phyloP scores from a whole-genome alignment of 345 rosid species.

The Bruguiera parviflora region DNA sequence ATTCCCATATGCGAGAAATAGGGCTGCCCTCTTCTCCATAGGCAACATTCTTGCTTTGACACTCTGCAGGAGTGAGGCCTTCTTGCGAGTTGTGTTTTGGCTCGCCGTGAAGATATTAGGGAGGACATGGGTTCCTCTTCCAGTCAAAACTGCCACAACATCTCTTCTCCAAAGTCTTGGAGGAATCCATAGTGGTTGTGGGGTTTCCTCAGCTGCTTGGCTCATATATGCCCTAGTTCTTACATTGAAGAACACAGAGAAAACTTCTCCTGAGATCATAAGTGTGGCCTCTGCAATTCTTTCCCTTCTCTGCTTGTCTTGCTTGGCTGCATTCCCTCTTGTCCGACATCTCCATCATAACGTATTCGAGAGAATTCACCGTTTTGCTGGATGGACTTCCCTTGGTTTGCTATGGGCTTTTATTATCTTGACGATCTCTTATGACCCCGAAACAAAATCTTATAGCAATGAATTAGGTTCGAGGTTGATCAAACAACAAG shows the following conservation, averaged over 20 bases:
- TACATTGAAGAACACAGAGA: constrained; percentile 49
- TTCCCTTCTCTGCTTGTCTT: constrained; percentile 54
- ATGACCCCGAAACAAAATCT: constrained; percentile 53
- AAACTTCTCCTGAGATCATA: constrained; percentile 54
- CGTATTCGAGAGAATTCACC: constrained; percentile 63
- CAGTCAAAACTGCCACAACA: constrained; percentile 54
- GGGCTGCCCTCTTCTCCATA: constrained; percentile 62
- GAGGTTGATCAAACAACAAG: constrained; percentile 46
- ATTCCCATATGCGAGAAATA: constrained; percentile 62
- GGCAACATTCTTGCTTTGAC: constrained; percentile 64
- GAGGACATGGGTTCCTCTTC: constrained; percentile 51
- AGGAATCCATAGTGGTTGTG: constrained; percentile 79
- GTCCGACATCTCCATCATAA: constrained; percentile 84
- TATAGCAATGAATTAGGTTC: constrained; percentile 45
- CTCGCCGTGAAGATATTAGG: constrained; percentile 54
- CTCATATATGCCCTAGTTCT: constrained; percentile 56
- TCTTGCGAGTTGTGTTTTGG: constrained; percentile 58
- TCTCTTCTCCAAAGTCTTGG: constrained; percentile 74
- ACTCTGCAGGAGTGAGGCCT: constrained; percentile 76
- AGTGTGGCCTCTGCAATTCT: constrained; percentile 56
- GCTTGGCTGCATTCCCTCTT: constrained; percentile 65
- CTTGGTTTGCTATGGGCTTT: constrained; percentile 69
- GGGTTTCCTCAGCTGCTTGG: constrained; percentile 69
- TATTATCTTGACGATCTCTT: constrained; percentile 49
- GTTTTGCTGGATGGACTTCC: constrained; percentile 77